A percentile compares a stretch with the other conserved stretches of the same genome.
Evolutionary conservation across 768 basidiomycete species (phyloP).

Genomic region (Termitomyces sp.): DNA sequence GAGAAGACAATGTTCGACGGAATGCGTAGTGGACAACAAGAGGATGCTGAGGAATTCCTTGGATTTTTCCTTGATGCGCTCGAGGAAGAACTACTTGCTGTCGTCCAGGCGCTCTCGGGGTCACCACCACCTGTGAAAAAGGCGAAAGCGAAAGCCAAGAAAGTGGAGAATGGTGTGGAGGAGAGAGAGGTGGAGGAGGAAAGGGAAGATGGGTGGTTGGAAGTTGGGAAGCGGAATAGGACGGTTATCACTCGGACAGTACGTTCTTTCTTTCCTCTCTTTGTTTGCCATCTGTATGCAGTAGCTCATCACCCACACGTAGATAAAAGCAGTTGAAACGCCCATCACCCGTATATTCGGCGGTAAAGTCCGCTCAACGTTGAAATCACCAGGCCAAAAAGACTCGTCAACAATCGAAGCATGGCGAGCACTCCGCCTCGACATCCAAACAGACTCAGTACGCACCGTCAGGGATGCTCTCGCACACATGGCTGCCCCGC

Average conservation of each 20-base stretch:
- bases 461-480: conserved; percentile 82
- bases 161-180: conserved; percentile 25
- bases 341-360: conserved; percentile 92
- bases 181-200: conserved; percentile 26
- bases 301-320: neutral
- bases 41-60: conserved; percentile 98
- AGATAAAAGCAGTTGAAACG: conserved; percentile 79
- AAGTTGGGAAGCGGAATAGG: conserved; percentile 88
- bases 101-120: conserved; percentile 46
- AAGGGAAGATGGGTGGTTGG: conserved; percentile 77
- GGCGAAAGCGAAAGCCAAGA: conserved; percentile 28
- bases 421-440: conserved; percentile 83
- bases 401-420: conserved; percentile 90
- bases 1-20: conserved; percentile 90
- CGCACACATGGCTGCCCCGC: conserved; percentile 68
- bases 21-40: conserved; percentile 94
- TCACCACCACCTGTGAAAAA: conserved; percentile 29
- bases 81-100: conserved; percentile 80
- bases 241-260: conserved; percentile 77
- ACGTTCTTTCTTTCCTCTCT: conserved; percentile 21
- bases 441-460: conserved; percentile 65
- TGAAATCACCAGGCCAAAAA: conserved; percentile 75
- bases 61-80: conserved; percentile 94
- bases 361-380: conserved; percentile 82
- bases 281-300: neutral